Conservation (phyloP, 768 basidiomycete genomes). For the Trametes meyenii region DNA sequence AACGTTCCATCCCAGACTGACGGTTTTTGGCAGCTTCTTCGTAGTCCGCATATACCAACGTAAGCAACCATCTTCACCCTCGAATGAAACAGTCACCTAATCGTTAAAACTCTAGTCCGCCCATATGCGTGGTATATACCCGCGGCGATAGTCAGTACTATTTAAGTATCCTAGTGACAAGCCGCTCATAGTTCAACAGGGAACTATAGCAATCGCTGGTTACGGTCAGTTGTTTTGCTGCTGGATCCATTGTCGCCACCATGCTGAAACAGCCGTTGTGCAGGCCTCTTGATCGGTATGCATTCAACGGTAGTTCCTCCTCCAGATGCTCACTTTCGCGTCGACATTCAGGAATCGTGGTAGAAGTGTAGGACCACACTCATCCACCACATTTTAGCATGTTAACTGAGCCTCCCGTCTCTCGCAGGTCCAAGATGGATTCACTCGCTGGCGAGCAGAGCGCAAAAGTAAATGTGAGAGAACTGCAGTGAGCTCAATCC, state of each 20-base stretch:
- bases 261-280: background rate
- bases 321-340: background rate
- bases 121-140: conserved; percentile 10
- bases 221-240: background rate
- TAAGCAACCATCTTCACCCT: background rate
- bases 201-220: background rate
- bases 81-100: no score
- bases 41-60: conserved; percentile 7
- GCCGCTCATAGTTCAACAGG: background rate
- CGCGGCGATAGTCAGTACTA: background rate
- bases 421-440: no score
- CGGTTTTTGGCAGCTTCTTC: conserved; percentile 1
- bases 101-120: background rate
- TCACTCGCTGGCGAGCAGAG: no score
- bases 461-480: background rate
- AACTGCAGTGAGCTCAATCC: background rate
- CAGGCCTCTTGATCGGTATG: conserved; percentile 2
- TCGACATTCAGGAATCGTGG: background rate
- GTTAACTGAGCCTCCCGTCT: no score
- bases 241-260: background rate
- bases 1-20: no score
- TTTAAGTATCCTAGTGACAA: no score
- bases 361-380: background rate
- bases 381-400: background rate
- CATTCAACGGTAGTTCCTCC: background rate